These are phyloP conservation scores for Talaromyces amestolkiae DNA, from an alignment of 2,329 filamentous ascomycete genomes.

Conservation along the genomic window DNA sequence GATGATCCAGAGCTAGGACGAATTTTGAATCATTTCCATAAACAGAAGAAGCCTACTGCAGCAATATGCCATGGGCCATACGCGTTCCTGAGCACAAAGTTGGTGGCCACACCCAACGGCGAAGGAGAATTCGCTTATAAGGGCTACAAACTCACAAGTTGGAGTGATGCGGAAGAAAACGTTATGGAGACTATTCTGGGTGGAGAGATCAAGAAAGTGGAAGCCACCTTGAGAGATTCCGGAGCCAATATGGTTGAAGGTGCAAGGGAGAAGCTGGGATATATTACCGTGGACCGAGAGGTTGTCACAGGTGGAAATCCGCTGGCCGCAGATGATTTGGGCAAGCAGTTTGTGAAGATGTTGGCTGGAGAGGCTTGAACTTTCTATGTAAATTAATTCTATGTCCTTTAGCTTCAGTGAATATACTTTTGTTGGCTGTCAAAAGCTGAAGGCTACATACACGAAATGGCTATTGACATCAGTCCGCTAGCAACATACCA, in stretches of 20 bases:
- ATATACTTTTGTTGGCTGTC: too few relatives aligned
- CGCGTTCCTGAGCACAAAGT: constrained; percentile 45
- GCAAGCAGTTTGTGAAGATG: constrained; percentile 35
- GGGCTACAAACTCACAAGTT: constrained; percentile 47
- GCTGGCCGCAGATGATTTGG: constrained; percentile 32
- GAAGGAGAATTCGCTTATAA: constrained; percentile 43
- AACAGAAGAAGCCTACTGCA: constrained; percentile 43
- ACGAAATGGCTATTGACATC: too few relatives aligned
- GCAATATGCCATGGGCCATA: constrained; percentile 50
- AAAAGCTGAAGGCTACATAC: neutral
- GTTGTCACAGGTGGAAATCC: constrained; percentile 37
- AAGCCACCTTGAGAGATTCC: constrained; percentile 36
- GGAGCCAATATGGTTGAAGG: constrained; percentile 49
- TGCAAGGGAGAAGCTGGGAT: constrained; percentile 38
- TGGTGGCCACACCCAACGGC: constrained; percentile 23
- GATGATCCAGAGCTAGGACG: constrained; percentile 44
- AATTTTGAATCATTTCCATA: constrained; percentile 44
- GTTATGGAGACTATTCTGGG: constrained; percentile 46
- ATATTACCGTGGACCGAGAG: constrained; percentile 46
- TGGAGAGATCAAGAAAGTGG: constrained; percentile 47
- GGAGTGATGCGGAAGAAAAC: constrained; percentile 48
- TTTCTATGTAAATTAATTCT: neutral
- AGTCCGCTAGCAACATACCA: neutral
- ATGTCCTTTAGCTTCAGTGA: too few relatives aligned
- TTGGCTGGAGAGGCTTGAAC: constrained; percentile 17